Conservation (phyloP, 2,329 filamentous ascomycete genomes). For the Fusarium armeniacum region DNA sequence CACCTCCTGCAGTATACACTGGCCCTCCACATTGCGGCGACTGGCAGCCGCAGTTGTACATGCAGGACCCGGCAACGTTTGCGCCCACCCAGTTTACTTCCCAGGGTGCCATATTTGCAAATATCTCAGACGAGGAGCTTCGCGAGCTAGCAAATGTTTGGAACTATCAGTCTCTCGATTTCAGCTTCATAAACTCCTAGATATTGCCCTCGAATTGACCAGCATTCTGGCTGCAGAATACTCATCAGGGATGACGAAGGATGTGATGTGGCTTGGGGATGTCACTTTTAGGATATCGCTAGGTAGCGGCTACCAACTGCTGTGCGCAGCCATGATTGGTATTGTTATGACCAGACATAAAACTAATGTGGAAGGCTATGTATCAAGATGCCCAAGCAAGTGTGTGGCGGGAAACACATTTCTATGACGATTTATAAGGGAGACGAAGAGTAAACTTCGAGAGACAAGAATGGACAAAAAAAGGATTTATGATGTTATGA, state of each 20-base stretch:
- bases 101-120: slow-evolving; percentile 45
- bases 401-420: too few relatives aligned
- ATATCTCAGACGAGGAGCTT: slow-evolving; percentile 53
- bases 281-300: background rate
- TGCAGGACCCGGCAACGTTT: slow-evolving; percentile 26
- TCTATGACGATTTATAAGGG: background rate
- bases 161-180: slow-evolving; percentile 54
- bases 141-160: slow-evolving; percentile 53
- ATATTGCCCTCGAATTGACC: background rate
- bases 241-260: background rate
- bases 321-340: background rate
- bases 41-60: slow-evolving; percentile 36
- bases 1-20: slow-evolving; percentile 15
- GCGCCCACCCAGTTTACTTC: slow-evolving; percentile 12
- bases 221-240: background rate
- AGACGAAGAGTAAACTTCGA: background rate
- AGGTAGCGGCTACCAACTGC: too few relatives aligned
- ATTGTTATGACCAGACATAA: background rate
- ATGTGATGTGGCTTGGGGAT: background rate
- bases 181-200: slow-evolving; percentile 49
- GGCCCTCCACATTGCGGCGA: slow-evolving; percentile 20
- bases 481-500: slow-evolving; percentile 2
- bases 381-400: background rate
- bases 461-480: background rate
- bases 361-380: background rate